Percentiles rank a stretch among this genome's conserved stretches.
Evolutionary conservation across 768 basidiomycete species (phyloP).

Genomic region (Rhodosporidiobolus sp.): DNA sequence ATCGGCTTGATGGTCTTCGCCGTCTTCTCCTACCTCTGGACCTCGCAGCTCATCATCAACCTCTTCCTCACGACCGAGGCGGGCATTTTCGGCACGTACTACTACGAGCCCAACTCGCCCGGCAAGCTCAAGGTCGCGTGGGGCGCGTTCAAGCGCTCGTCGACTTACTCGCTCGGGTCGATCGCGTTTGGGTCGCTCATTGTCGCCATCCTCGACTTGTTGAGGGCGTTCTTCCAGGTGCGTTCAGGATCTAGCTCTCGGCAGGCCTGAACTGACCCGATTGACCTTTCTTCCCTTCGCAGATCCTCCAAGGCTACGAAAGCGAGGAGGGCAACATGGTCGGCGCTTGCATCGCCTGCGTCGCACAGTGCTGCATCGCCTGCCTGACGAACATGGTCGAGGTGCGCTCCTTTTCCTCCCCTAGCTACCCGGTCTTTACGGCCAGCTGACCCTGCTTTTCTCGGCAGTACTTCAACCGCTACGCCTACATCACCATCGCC

Average conservation of each 20-base stretch:
- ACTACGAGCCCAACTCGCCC: conserved; percentile 21
- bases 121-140: conserved; percentile 28
- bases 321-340: conserved; percentile 33
- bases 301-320: conserved; percentile 38
- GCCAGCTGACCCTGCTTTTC: background rate
- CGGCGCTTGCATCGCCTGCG: conserved; percentile 40
- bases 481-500: conserved; percentile 39
- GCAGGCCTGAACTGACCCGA: too few species aligned
- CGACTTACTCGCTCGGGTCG: conserved; percentile 41
- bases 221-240: conserved; percentile 37
- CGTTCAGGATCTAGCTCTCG: too few species aligned
- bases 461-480: conserved; percentile 1
- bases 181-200: conserved; percentile 43
- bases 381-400: conserved; percentile 37
- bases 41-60: conserved; percentile 34
- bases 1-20: conserved; percentile 41
- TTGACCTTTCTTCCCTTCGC: too few species aligned
- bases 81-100: conserved; percentile 42
- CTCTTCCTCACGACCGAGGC: conserved; percentile 40
- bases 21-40: conserved; percentile 38
- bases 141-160: conserved; percentile 41
- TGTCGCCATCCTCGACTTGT: conserved; percentile 44
- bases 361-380: conserved; percentile 42
- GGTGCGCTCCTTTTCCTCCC: conserved; percentile 31
- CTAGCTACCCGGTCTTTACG: background rate